phyloP scores from a whole-genome alignment of 2,329 filamentous ascomycete genomes.

The Gliomastix tumulicola region DNA sequence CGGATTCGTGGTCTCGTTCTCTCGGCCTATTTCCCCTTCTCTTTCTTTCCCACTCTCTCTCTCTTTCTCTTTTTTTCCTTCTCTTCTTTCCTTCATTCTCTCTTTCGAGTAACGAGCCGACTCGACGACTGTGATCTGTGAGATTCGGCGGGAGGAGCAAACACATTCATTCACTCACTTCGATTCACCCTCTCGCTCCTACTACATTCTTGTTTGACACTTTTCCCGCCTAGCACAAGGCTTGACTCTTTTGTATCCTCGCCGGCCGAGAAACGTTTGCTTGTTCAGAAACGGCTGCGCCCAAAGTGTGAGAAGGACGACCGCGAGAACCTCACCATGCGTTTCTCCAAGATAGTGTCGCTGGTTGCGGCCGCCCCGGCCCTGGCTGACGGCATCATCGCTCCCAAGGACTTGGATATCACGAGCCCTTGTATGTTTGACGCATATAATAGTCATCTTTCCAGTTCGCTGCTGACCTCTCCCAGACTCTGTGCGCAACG shows the following conservation, averaged over 20 bases:
- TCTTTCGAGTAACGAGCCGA: too few species aligned
- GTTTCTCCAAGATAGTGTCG: slow-evolving; percentile 13
- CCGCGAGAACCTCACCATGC: slow-evolving; percentile 13
- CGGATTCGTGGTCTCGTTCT: too few species aligned
- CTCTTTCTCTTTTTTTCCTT: too few species aligned
- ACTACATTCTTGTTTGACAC: too few species aligned
- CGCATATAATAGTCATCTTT: background rate
- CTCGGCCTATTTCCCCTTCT: too few species aligned
- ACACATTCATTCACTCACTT: too few species aligned
- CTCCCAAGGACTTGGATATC: slow-evolving; percentile 32
- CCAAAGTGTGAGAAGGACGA: too few species aligned
- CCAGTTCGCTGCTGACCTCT: slow-evolving; percentile 7
- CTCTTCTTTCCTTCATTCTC: too few species aligned
- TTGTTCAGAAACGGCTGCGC: background rate
- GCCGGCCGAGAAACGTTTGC: background rate
- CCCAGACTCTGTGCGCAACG: slow-evolving; percentile 54
- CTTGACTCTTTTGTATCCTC: background rate
- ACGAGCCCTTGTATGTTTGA: slow-evolving; percentile 20
- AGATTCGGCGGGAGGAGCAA: too few species aligned
- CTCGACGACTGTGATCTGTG: too few species aligned
- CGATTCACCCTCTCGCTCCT: too few species aligned
- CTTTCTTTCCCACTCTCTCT: too few species aligned
- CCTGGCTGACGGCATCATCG: slow-evolving; percentile 10
- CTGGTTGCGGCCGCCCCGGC: slow-evolving; percentile 14
- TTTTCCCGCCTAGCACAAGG: background rate